Base-by-base conservation (phyloP, 805 yeast species). In the Metschnikowia kofuensis region DNA sequence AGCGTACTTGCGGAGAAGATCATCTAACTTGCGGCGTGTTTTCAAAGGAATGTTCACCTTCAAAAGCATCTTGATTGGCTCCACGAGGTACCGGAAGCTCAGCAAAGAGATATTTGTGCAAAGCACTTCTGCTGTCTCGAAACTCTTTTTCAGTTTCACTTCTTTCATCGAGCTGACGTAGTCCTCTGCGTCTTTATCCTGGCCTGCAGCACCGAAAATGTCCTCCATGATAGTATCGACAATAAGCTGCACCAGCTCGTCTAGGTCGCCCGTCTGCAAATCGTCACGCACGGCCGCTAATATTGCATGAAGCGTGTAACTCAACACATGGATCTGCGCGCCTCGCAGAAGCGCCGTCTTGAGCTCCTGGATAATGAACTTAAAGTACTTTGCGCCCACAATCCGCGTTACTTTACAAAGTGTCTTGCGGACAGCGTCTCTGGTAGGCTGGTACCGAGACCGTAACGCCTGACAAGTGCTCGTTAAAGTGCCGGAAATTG, bases 101-200 rank as follows among this genome's bases (percentile, higher is more conserved):
- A 75, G 66, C 49, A 90, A 70, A 13, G 79, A 71, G 34, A 92
- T 78, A 59, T 82, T 81, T 13, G 81, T 66, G 0, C 96, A 78
- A 41, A 92, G 61, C 15, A 89, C 70, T 67, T 91, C 96, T 28
- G 85, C 95, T 6, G 94, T 82, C 57, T 94, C 98, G 62, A 72
- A 87, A 72, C 96, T 85, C 68, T 89, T 89, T 61, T 88, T 89
- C 55, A 82, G 84, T 63, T 89, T 91, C 34, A 94, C 92, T 71
- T 92, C 99, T 58, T 86, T 87, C 83, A 90, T 87, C 52, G 84
- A 83, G 30, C 88, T 84, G 45, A 79, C 80, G 61, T 94, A 92
- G 15, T 90, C 96, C 52, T 90, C 97, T 6, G 94, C 91, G 55
- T 94, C 98, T 63, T 94, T 92, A 61, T 94, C 98, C 61, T 85